Conservation (phyloP, 768 basidiomycete species). For the Lactarius deliciosus region DNA sequence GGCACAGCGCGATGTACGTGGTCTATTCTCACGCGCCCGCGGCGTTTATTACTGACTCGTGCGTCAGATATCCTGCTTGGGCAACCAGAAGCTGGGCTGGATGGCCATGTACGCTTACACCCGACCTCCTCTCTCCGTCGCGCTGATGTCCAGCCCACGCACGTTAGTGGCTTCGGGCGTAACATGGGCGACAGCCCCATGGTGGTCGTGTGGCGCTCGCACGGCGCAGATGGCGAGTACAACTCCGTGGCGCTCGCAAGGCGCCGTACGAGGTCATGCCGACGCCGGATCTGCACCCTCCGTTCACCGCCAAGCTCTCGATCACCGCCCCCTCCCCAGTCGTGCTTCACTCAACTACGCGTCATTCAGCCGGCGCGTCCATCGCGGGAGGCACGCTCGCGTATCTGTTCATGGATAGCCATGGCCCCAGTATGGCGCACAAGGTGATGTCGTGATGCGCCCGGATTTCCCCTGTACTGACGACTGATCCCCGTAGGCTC, state of each 20-base stretch:
- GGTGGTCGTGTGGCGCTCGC: constrained; percentile 74
- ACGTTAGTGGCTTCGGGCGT: constrained; percentile 55
- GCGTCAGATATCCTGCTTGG: too few species aligned
- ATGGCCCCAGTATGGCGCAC: neutral
- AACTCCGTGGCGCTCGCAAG: constrained; percentile 67
- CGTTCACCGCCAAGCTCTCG: constrained; percentile 37
- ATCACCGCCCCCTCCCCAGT: constrained; percentile 14
- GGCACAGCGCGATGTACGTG: too few species aligned
- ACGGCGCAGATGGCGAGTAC: too few species aligned
- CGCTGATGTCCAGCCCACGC: neutral
- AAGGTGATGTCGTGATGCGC: neutral
- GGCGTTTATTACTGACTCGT: too few species aligned
- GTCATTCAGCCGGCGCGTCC: constrained; percentile 8
- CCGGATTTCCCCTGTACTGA: too few species aligned
- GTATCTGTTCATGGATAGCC: constrained; percentile 16
- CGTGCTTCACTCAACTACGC: neutral
- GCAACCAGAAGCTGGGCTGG: too few species aligned
- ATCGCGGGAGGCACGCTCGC: constrained; percentile 19
- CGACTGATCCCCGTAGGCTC: too few species aligned
- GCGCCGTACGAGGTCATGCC: constrained; percentile 57
- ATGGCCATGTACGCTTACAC: too few species aligned
- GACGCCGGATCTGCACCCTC: constrained; percentile 51
- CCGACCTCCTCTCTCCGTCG: too few species aligned
- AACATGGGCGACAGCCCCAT: constrained; percentile 58
- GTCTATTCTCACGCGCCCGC: too few species aligned